Evolutionary conservation across 441 rosid genomes (phyloP).

Genomic region (Jatropha podagrica): DNA sequence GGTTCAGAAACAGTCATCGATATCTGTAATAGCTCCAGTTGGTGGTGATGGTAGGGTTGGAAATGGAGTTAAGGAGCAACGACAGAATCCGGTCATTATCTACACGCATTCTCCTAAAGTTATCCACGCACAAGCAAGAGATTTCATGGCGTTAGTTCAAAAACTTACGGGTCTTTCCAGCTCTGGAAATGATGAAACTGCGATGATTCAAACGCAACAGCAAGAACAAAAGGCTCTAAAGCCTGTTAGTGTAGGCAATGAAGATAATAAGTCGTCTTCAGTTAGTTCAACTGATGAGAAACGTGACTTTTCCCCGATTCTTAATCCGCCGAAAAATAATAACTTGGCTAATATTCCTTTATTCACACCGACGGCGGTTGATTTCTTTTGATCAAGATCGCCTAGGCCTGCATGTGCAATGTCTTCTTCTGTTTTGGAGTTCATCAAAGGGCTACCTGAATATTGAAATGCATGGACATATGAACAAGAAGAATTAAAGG

Average conservation of each 20-base stretch:
- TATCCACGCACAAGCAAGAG: conserved; percentile 62
- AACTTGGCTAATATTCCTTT: conserved; percentile 44
- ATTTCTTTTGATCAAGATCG: conserved; percentile 42
- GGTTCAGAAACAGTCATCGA: conserved; percentile 39
- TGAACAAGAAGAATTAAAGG: no score
- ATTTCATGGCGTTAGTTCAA: conserved; percentile 81
- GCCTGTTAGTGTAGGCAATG: no score
- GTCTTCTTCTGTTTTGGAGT: conserved; percentile 39
- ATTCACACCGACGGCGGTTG: conserved; percentile 46
- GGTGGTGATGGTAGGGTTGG: neutral
- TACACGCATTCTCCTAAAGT: conserved; percentile 71
- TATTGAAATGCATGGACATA: neutral
- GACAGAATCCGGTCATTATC: conserved; percentile 63
- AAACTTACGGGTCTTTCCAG: conserved; percentile 68
- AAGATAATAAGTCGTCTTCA: conserved; percentile 28
- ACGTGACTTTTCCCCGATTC: conserved; percentile 14
- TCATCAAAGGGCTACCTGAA: conserved; percentile 36
- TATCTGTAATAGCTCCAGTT: neutral
- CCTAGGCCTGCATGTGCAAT: conserved; percentile 22
- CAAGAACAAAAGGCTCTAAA: neutral
- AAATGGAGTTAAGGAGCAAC: conserved; percentile 27
- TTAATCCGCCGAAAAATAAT: conserved; percentile 20
- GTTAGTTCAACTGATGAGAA: conserved; percentile 26
- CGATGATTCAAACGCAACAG: neutral
- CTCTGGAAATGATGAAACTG: conserved; percentile 4